A percentile compares a stretch with the other conserved stretches of the same genome.
These are phyloP conservation scores for Puya raimondii DNA, from an alignment of 176 grass and related monocot species.

Conservation along the genomic window DNA sequence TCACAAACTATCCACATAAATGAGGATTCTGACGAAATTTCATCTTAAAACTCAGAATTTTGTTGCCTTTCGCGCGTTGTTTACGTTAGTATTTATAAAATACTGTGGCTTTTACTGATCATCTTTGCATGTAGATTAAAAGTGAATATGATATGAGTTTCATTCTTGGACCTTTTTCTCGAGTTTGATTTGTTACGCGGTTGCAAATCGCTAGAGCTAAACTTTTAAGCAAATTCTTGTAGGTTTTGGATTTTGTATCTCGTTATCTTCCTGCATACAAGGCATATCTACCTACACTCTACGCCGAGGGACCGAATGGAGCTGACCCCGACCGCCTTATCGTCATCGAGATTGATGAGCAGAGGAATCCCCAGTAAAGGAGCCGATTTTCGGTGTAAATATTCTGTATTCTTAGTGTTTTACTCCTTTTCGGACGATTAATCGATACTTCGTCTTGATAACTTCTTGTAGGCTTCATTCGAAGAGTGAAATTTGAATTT, in stretches of 20 bases:
- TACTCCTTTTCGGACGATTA: constrained; percentile 5
- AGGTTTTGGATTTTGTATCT: constrained; percentile 97
- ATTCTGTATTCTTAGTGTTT: not conserved
- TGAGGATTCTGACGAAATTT: no score
- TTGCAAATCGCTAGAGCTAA: not conserved
- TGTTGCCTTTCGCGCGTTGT: not conserved
- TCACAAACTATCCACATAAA: not conserved
- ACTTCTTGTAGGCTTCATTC: not conserved
- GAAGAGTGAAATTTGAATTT: not conserved
- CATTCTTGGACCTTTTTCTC: no score
- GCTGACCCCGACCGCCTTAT: constrained; percentile 53
- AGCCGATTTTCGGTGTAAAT: not conserved
- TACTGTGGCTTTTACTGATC: not conserved
- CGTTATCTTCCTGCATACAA: constrained; percentile 91
- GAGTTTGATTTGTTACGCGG: not conserved
- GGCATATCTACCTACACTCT: constrained; percentile 68
- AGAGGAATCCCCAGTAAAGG: constrained; percentile 52
- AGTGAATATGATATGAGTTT: not conserved
- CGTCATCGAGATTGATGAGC: constrained; percentile 81
- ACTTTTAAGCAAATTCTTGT: constrained; percentile 17
- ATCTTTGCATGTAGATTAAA: not conserved
- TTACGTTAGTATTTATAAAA: not conserved
- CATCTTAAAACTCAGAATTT: no score
- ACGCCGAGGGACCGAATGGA: constrained; percentile 68
- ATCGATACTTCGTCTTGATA: constrained; percentile 3